Evolutionary conservation across 306 rosid genomes (phyloP).

Genomic region (Prinsepia uniflora): DNA sequence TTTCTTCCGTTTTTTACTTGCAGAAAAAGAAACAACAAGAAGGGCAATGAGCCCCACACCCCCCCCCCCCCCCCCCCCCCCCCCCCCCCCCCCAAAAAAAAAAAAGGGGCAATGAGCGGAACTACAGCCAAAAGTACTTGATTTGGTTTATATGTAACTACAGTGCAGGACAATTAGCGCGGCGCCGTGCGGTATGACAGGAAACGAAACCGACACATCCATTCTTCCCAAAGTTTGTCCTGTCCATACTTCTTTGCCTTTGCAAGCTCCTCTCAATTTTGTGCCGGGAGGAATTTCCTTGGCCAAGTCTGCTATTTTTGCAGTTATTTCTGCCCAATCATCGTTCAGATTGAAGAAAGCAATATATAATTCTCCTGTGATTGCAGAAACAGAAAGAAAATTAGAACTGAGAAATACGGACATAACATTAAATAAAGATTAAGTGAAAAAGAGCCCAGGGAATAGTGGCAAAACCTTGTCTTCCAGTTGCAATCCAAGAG

Average conservation of each 20-base stretch:
- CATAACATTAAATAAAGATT: background rate
- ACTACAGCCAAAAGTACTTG: background rate
- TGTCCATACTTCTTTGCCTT: slow-evolving; percentile 62
- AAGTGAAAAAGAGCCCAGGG: background rate
- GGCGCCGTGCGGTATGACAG: slow-evolving; percentile 52
- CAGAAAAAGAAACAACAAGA: background rate
- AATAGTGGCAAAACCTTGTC: slow-evolving; percentile 38
- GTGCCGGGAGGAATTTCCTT: background rate
- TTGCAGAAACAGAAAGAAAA: background rate
- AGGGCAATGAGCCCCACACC: background rate
- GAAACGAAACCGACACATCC: slow-evolving; percentile 31
- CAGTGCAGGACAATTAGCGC: slow-evolving; percentile 59
- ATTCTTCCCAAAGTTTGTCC: slow-evolving; percentile 37
- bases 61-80: no score
- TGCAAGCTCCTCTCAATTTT: slow-evolving; percentile 27
- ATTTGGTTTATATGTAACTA: background rate
- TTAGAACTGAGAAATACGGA: slow-evolving; percentile 4
- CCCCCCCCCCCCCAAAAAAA: no score
- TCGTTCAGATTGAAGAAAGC: slow-evolving; percentile 69
- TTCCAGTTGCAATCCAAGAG: slow-evolving; percentile 85
- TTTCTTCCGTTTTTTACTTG: background rate
- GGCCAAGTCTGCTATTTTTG: slow-evolving; percentile 41
- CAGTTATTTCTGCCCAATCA: slow-evolving; percentile 29
- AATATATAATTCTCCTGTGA: slow-evolving; percentile 59
- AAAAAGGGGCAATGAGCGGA: background rate